phyloP scores from a whole-genome alignment of 2,329 filamentous ascomycete species.

The Akanthomyces uredinophilus region DNA sequence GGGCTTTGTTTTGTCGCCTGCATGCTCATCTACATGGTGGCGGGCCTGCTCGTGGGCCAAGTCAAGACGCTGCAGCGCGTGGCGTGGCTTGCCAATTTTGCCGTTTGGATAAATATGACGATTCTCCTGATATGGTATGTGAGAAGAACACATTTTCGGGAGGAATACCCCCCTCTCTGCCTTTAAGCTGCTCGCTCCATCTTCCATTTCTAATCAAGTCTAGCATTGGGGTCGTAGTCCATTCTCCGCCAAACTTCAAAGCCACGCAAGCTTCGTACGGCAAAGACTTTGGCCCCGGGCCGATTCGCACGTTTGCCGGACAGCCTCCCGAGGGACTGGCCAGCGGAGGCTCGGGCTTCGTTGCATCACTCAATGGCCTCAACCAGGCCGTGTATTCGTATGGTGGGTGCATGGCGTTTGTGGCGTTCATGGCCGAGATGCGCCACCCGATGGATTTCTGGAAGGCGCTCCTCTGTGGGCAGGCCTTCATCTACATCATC shows the following conservation, averaged over 20 bases:
- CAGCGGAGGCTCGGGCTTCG: constrained; percentile 33
- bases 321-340: constrained; percentile 35
- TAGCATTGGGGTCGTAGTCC: constrained; percentile 47
- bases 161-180: too few relatives aligned
- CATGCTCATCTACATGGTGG: constrained; percentile 42
- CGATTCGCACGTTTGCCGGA: constrained; percentile 29
- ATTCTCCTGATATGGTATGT: constrained; percentile 29
- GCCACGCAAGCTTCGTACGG: constrained; percentile 26
- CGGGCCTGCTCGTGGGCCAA: constrained; percentile 49
- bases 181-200: too few relatives aligned
- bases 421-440: constrained; percentile 49
- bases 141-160: too few relatives aligned
- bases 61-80: constrained; percentile 49
- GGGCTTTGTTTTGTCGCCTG: constrained; percentile 48
- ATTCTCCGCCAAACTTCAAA: constrained; percentile 44
- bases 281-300: constrained; percentile 23
- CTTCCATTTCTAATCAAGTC: neutral
- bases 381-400: constrained; percentile 35
- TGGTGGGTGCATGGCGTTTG: constrained; percentile 51
- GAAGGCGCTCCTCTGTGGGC: constrained; percentile 34
- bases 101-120: constrained; percentile 50
- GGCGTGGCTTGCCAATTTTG: constrained; percentile 50
- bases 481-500: constrained; percentile 33
- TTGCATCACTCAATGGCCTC: neutral
- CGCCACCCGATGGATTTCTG: constrained; percentile 37